A percentile compares a stretch with the other conserved stretches of the same genome.
Evolutionary conservation across 208 protist genomes (phyloP).

Genomic region (Leishmania braziliensis): DNA sequence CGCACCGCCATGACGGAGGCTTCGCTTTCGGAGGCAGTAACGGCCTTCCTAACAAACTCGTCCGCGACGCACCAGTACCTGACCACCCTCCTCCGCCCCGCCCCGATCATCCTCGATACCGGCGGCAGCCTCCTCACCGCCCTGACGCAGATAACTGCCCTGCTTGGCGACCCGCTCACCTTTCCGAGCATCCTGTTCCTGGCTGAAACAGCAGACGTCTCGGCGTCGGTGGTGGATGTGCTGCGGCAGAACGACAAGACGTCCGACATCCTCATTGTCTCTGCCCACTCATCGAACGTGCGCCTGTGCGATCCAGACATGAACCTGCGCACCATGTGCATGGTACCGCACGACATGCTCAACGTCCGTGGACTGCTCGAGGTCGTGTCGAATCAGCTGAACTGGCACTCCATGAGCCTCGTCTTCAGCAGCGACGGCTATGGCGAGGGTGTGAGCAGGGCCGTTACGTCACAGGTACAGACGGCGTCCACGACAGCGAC

Average conservation of each 20-base stretch:
- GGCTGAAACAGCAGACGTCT: slow-evolving; percentile 68
- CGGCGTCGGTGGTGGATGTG: slow-evolving; percentile 57
- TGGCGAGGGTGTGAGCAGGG: slow-evolving; percentile 53
- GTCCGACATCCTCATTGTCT: slow-evolving; percentile 60
- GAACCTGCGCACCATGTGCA: slow-evolving; percentile 73
- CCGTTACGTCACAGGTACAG: slow-evolving; percentile 48
- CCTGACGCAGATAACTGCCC: slow-evolving; percentile 43
- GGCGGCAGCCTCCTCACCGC: slow-evolving; percentile 65
- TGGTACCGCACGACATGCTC: slow-evolving; percentile 74
- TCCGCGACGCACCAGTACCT: slow-evolving; percentile 13
- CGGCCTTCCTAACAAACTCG: slow-evolving; percentile 30
- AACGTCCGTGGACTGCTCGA: slow-evolving; percentile 77
- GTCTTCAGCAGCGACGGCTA: slow-evolving; percentile 70
- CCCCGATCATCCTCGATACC: slow-evolving; percentile 57
- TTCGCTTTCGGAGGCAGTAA: slow-evolving; percentile 35
- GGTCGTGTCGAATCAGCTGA: slow-evolving; percentile 53
- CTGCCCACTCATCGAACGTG: slow-evolving; percentile 58
- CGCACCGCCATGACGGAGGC: slow-evolving; percentile 40
- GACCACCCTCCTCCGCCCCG: slow-evolving; percentile 32
- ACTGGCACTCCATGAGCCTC: slow-evolving; percentile 76
- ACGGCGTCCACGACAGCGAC: slow-evolving; percentile 52
- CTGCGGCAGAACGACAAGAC: slow-evolving; percentile 50
- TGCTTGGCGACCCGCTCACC: slow-evolving; percentile 32
- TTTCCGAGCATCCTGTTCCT: slow-evolving; percentile 74
- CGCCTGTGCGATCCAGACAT: slow-evolving; percentile 60